Conservation (phyloP, 768 basidiomycete genomes). For the Serendipita sp. region DNA sequence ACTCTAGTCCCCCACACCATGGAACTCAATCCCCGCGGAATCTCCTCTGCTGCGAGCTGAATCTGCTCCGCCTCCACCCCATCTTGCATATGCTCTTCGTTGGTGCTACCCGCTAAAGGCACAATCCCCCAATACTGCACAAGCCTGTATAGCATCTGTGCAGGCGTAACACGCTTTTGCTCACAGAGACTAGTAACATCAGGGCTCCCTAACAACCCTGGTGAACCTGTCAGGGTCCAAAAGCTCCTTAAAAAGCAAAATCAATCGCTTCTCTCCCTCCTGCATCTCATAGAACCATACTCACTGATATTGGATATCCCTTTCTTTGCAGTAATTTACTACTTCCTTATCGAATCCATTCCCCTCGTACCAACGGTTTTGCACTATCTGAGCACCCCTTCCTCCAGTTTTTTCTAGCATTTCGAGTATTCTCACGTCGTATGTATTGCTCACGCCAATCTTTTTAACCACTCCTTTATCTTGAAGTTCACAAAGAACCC, state of each 20-base stretch:
- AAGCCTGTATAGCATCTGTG: slow-evolving; percentile 53
- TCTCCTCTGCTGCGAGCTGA: slow-evolving; percentile 20
- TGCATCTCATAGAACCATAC: slow-evolving; percentile 6
- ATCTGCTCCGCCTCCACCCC: slow-evolving; percentile 34
- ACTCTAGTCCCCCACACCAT: slow-evolving; percentile 9
- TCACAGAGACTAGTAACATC: slow-evolving; percentile 29
- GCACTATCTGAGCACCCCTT: slow-evolving; percentile 47
- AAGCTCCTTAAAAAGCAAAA: slow-evolving; percentile 24
- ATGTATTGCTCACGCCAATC: slow-evolving; percentile 68
- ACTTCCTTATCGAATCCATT: slow-evolving; percentile 61
- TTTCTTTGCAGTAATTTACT: slow-evolving; percentile 42
- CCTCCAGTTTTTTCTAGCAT: slow-evolving; percentile 37
- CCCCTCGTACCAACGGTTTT: slow-evolving; percentile 73
- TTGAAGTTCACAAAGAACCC: slow-evolving; percentile 41
- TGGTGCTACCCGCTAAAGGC: slow-evolving; percentile 62
- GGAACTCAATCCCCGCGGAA: slow-evolving; percentile 17
- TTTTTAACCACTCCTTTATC: slow-evolving; percentile 44
- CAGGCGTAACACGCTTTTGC: slow-evolving; percentile 36
- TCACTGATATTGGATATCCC: slow-evolving; percentile 61
- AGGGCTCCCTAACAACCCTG: slow-evolving; percentile 38
- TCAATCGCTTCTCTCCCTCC: not conserved
- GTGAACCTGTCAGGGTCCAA: slow-evolving; percentile 76
- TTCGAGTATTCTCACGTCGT: slow-evolving; percentile 41
- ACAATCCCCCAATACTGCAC: slow-evolving; percentile 50
- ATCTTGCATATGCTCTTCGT: slow-evolving; percentile 49